These are phyloP conservation scores for Hypoxylon fuscum DNA, from an alignment of 495 filamentous ascomycete genomes.

Conservation along the genomic window DNA sequence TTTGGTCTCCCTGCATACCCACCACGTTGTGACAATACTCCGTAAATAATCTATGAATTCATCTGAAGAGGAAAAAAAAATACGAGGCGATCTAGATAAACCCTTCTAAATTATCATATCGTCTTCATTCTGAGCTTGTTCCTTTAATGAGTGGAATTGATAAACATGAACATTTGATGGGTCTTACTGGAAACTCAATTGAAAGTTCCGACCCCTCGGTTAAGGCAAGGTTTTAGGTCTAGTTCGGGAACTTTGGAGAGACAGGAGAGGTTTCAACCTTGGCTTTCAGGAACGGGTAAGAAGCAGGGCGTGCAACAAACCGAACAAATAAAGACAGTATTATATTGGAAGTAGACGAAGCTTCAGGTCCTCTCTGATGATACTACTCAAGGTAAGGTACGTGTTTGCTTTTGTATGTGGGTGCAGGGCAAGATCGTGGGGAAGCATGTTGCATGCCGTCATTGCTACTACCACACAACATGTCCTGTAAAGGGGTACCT, in stretches of 20 bases:
- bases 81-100: constrained; percentile 11
- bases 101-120: background rate
- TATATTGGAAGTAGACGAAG: constrained; percentile 1
- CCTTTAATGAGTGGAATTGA: background rate
- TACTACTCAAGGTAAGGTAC: constrained; percentile 25
- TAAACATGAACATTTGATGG: too few relatives aligned
- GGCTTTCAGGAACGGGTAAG: background rate
- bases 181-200: constrained; percentile 16
- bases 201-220: constrained; percentile 21
- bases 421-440: constrained; percentile 29
- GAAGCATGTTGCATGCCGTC: constrained; percentile 33
- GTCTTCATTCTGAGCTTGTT: background rate
- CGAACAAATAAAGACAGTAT: background rate
- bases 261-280: constrained; percentile 21
- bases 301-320: too few relatives aligned
- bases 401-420: constrained; percentile 8
- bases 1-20: constrained; percentile 20
- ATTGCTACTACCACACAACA: constrained; percentile 10
- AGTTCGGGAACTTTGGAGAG: constrained; percentile 24
- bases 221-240: constrained; percentile 25
- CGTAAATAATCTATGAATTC: constrained; percentile 21
- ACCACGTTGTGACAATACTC: constrained; percentile 7
- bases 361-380: background rate
- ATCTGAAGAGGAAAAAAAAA: too few relatives aligned
- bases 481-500: background rate